Evolutionary conservation across 2,329 filamentous ascomycete genomes (phyloP), one percentile per base, ranked within the genome.

Genomic region (Calonectria crousiana): DNA sequence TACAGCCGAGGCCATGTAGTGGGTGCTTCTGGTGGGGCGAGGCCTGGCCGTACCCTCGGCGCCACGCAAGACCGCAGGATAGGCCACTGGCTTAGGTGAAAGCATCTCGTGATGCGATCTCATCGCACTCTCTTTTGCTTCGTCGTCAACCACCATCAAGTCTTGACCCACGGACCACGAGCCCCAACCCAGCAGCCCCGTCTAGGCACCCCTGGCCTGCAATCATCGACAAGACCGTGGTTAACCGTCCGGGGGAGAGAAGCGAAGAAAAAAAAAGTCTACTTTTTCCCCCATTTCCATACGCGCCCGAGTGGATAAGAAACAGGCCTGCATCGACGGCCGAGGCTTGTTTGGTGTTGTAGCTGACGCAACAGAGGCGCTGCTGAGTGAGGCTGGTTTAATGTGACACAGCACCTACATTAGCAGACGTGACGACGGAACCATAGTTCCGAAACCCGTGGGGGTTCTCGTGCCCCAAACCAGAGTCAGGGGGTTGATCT

Each of bases 61-160:
- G 53, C 67, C 67, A 51, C n/a, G n/a, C 66, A 68, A 53, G 32
- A 67, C 16, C 32, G 34, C 56, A 69, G 70, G 28, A 36, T 51
- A 47, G 64, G 32, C 51, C n/a, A 52, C 47, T 38, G 38, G 75
- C 70, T 80, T 80, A 80, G 73, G 78, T 81, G 77, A 80, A 80
- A 76, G 71, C 73, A 79, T 81, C 72, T 81, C 78, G 78, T 81
- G 77, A 81, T 81, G 65, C 41, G 67, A 79, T 78, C 71, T 67
- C 53, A 53, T 52, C 30, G 38, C 18, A 28, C 34, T 62, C 56
- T 60, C 32, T 58, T 41, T 62, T 23, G 34, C 56, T 41, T 68
- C 66, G 28, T 68, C 36, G 36, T 38, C 66, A 58, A 52, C 49
- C 34, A 38, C 49, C 51, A 41, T n/a, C 49, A 51, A 60, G 64